Conservation (phyloP, 2,329 filamentous ascomycete species). For the Colletotrichum viniferum region DNA sequence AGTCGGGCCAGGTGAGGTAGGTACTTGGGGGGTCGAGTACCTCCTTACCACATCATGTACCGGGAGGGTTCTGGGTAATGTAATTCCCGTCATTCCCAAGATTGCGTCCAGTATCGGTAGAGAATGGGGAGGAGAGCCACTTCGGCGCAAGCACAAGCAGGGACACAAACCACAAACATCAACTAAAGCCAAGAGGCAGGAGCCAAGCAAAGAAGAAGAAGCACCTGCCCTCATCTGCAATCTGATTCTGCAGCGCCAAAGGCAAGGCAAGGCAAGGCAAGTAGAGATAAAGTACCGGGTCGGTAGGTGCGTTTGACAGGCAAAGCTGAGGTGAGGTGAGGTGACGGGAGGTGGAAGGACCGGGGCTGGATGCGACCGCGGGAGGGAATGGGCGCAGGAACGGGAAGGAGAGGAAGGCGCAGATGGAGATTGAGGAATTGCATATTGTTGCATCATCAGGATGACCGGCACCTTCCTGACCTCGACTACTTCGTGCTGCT, state of each 20-base stretch:
- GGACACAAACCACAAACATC: not conserved
- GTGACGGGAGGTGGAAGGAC: not conserved
- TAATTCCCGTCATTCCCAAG: not conserved
- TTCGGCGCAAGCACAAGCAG: not conserved
- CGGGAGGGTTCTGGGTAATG: not conserved
- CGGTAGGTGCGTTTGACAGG: not conserved
- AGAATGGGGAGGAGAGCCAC: not conserved
- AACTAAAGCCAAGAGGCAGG: not conserved
- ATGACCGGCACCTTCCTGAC: not conserved
- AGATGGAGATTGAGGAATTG: not conserved
- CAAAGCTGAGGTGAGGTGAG: not conserved
- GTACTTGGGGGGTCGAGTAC: not conserved
- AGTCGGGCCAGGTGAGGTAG: not conserved
- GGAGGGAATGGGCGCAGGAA: not conserved
- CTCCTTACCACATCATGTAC: not conserved
- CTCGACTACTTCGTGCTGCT: not conserved
- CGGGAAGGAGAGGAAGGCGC: not conserved
- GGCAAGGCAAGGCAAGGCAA: not conserved
- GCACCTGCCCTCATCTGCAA: not conserved
- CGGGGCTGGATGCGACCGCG: not conserved
- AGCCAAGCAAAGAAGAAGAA: not conserved
- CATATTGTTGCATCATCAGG: not conserved
- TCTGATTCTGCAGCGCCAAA: not conserved
- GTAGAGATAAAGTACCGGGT: not conserved
- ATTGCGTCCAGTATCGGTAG: not conserved